Conservation (phyloP, 2,329 filamentous ascomycete species). For the Microcera coccophila region DNA sequence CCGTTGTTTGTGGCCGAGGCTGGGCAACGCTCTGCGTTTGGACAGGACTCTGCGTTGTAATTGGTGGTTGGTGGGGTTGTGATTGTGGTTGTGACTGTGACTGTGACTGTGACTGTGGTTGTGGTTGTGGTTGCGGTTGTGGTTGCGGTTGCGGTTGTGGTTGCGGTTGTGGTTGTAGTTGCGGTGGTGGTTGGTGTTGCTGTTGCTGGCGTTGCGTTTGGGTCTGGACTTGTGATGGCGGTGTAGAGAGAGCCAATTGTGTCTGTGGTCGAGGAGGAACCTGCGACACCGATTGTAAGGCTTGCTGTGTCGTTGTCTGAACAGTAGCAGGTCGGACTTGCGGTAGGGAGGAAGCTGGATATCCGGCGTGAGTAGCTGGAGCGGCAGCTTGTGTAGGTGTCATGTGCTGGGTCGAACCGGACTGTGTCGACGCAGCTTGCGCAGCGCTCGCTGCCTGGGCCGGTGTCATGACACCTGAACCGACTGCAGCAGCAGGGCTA, state of each 20-base stretch:
- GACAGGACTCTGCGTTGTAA: constrained; percentile 21
- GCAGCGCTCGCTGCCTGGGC: constrained; percentile 31
- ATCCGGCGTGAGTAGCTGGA: constrained; percentile 20
- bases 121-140: constrained; percentile 2
- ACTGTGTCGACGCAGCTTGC: constrained; percentile 23
- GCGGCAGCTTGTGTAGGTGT: constrained; percentile 13
- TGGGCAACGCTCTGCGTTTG: constrained; percentile 20
- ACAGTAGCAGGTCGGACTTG: constrained; percentile 25
- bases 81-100: neutral
- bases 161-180: constrained; percentile 17
- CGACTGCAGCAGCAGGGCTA: constrained; percentile 24
- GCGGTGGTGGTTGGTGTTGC: constrained; percentile 19
- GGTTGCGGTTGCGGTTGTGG: constrained; percentile 15
- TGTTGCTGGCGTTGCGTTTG: constrained; percentile 15
- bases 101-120: constrained; percentile 1
- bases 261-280: constrained; percentile 24
- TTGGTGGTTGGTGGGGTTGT: constrained; percentile 14
- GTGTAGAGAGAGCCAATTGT: constrained; percentile 29
- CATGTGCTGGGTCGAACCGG: constrained; percentile 14
- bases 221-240: constrained; percentile 10
- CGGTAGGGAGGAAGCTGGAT: constrained; percentile 25
- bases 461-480: constrained; percentile 32
- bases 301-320: constrained; percentile 30
- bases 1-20: constrained; percentile 24
- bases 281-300: constrained; percentile 27